A percentile compares a stretch with the other conserved stretches of the same genome.
Conservation (phyloP, 1,139 yeast genomes). For the Yamadazyma buinensis region DNA sequence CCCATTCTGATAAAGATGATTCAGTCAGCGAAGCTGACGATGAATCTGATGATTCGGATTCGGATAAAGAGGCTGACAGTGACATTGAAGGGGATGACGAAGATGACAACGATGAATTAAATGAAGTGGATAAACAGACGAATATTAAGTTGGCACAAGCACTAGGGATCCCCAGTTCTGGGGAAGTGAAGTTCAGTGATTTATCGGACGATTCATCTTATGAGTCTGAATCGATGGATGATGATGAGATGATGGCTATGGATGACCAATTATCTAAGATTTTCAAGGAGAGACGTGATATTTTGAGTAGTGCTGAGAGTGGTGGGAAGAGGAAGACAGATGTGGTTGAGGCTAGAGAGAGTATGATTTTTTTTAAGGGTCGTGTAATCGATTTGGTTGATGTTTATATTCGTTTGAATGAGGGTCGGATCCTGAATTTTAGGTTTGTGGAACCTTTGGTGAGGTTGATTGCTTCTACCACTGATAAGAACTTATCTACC, state of each 20-base stretch:
- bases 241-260: constrained; percentile 94
- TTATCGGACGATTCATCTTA: constrained; percentile 39
- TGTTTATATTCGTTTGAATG: constrained; percentile 48
- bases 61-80: constrained; percentile 26
- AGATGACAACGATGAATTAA: constrained; percentile 26
- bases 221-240: constrained; percentile 86
- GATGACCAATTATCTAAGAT: constrained; percentile 82
- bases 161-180: constrained; percentile 51
- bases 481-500: constrained; percentile 65
- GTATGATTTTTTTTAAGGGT: constrained; percentile 74
- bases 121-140: constrained; percentile 59
- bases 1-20: constrained; percentile 23
- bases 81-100: constrained; percentile 32
- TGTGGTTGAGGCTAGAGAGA: constrained; percentile 71
- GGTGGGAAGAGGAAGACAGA: constrained; percentile 71
- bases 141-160: constrained; percentile 76
- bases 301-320: constrained; percentile 44
- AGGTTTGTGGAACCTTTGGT: constrained; percentile 58
- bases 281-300: constrained; percentile 75
- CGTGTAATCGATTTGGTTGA: constrained; percentile 77
- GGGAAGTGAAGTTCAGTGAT: constrained; percentile 45
- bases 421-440: constrained; percentile 39
- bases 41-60: constrained; percentile 25
- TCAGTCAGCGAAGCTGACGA: constrained; percentile 34
- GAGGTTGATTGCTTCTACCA: constrained; percentile 58